Base-by-base conservation (phyloP, 116 monocot species). In the Papilionanthe hybrid region DNA sequence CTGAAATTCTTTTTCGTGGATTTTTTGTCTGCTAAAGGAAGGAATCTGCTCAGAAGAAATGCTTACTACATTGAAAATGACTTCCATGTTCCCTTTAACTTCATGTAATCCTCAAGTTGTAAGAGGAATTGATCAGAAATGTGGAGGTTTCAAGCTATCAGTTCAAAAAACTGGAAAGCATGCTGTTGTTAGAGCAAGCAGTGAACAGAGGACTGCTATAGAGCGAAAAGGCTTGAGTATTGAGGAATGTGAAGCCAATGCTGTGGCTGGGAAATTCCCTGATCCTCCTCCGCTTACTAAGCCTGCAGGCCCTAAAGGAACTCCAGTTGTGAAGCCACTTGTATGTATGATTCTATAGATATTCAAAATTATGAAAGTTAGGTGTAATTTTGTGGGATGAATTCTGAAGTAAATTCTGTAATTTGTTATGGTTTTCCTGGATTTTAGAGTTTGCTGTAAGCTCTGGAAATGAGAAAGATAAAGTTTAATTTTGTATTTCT, bases 171-270 rank as follows among this genome's bases (percentile, higher is more conserved):
- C 75, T 53, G 65, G 13, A 27, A 60, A 78, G 13, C 48, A 47
- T 10, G 37, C 56, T 44, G 42, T 81, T 43, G 44, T 91, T 22
- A 86, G 85, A 81, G 89, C 89, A 22, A 89, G 87, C 82, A 90
- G 72, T 25, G 85, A 90, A 25, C 75, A 86, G 22, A 77, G 82
- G 58, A 68, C 68, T n/a, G 80, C 82, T 20, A 77, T 80, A n/a
- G 83, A 81, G 65, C 87, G 55, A 72, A 78, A 88, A 13, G 88
- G 98, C 10, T 79, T 91, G 79, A 93, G 74, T 27, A 88, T 86
- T 69, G 92, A 98, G 80, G 98, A 98, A 82, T 98, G 94, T 44
- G 98, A 98, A 88, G 94, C 94, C 43, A 84, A 78, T 69, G 98
- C 93, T 75, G 98, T 91, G 58, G 92, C 98, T 42, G 98, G 98